Evolutionary conservation across 164 flowering plant species (phyloP).

Genomic region (Magnolia kwangsiensis): DNA sequence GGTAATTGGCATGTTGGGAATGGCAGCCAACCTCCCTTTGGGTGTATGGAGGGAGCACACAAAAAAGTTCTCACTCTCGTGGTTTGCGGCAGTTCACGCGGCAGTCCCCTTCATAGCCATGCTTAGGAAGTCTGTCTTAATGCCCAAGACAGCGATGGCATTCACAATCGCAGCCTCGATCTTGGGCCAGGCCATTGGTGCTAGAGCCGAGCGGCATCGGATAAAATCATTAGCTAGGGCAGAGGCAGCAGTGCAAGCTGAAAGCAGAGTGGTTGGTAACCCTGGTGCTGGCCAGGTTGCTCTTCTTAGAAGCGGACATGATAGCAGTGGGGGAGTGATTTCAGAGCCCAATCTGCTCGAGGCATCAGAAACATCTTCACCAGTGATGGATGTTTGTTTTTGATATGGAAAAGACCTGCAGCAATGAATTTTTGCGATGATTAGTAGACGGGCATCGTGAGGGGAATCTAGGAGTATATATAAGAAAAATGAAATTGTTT

Average conservation of each 20-base stretch:
- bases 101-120: slow-evolving; percentile 91
- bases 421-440: background rate
- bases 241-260: background rate
- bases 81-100: slow-evolving; percentile 91
- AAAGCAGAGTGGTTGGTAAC: slow-evolving; percentile 6
- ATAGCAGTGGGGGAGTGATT: slow-evolving; percentile 27
- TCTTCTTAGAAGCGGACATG: slow-evolving; percentile 23
- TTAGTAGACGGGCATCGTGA: too few relatives aligned
- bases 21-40: slow-evolving; percentile 92
- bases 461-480: too few relatives aligned
- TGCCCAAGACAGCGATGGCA: slow-evolving; percentile 99
- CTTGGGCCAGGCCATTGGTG: slow-evolving; percentile 90
- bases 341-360: slow-evolving; percentile 45
- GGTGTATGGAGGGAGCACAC: slow-evolving; percentile 96
- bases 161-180: slow-evolving; percentile 91
- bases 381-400: slow-evolving; percentile 6
- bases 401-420: background rate
- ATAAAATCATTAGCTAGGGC: slow-evolving; percentile 42
- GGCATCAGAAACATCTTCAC: slow-evolving; percentile 4
- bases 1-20: slow-evolving; percentile 79
- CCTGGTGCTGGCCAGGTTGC: slow-evolving; percentile 8
- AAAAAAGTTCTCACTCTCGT: slow-evolving; percentile 72
- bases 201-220: slow-evolving; percentile 85
- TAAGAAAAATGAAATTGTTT: too few relatives aligned
- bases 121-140: slow-evolving; percentile 82